Conservation (phyloP, 495 filamentous ascomycete species). For the Cercophora scortea region DNA sequence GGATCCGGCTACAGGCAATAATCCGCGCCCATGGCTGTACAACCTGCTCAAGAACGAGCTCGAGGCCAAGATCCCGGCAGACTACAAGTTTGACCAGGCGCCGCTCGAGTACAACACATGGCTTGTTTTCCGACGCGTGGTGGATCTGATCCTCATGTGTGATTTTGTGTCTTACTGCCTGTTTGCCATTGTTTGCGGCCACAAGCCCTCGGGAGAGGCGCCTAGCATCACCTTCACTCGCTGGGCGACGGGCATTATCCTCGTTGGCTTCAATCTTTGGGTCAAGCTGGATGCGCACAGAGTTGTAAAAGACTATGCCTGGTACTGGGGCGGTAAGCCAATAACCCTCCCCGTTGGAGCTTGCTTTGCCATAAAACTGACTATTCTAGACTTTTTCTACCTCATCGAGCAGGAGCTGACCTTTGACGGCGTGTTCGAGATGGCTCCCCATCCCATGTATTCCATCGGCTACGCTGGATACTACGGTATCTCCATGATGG, state of each 20-base stretch:
- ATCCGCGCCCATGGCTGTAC: conserved; percentile 75
- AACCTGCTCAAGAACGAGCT: conserved; percentile 76
- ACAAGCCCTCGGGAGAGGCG: conserved; percentile 63
- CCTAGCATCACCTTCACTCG: conserved; percentile 59
- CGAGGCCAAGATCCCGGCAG: conserved; percentile 86
- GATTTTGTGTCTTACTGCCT: conserved; percentile 95
- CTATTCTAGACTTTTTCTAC: conserved; percentile 76
- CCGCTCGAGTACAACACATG: conserved; percentile 98
- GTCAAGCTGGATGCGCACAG: conserved; percentile 96
- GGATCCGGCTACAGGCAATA: conserved; percentile 67
- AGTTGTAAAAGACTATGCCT: conserved; percentile 98
- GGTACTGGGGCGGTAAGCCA: conserved; percentile 78
- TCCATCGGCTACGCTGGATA: conserved; percentile 97
- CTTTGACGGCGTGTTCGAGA: conserved; percentile 97
- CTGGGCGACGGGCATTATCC: conserved; percentile 70
- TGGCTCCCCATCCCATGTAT: conserved; percentile 99
- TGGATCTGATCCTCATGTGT: conserved; percentile 95
- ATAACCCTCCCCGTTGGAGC: background rate
- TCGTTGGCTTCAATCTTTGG: conserved; percentile 97
- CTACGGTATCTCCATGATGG: conserved; percentile 98
- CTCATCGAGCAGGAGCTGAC: conserved; percentile 96
- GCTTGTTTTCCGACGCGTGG: conserved; percentile 89
- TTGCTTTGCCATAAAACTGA: conserved; percentile 3
- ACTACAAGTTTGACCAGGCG: conserved; percentile 88
- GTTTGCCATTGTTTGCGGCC: conserved; percentile 85